These are phyloP conservation scores for Ricinus communis DNA, from an alignment of 345 rosid species.

Conservation along the genomic window DNA sequence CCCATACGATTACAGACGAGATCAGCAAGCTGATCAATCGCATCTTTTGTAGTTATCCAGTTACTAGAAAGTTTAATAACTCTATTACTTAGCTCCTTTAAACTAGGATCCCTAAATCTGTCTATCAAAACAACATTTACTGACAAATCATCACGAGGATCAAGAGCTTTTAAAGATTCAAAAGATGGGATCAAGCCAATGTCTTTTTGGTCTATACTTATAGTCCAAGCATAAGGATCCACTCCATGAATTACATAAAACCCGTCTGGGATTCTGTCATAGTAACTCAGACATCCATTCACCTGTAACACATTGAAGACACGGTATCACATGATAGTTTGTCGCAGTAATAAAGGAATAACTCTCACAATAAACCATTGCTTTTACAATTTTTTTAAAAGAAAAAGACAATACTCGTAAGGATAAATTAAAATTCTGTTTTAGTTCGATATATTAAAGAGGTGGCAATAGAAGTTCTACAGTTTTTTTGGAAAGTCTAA, in stretches of 20 bases:
- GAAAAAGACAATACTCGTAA: too few relatives aligned
- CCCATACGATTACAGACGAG: conserved; percentile 30
- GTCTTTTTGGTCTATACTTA: conserved; percentile 24
- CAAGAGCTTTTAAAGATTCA: conserved; percentile 20
- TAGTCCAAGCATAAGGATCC: conserved; percentile 32
- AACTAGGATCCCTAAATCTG: conserved; percentile 22
- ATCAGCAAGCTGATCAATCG: conserved; percentile 19
- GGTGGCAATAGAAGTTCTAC: too few relatives aligned
- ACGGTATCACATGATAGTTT: too few relatives aligned
- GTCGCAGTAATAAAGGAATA: not conserved
- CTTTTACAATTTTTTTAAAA: too few relatives aligned
- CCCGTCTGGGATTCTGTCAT: conserved; percentile 31
- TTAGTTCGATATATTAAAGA: too few relatives aligned
- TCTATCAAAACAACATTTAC: conserved; percentile 24
- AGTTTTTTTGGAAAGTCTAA: too few relatives aligned
- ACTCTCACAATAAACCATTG: not conserved
- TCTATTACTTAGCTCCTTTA: conserved; percentile 18
- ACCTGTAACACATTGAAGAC: conserved; percentile 20
- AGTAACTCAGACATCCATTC: conserved; percentile 27
- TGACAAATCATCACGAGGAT: conserved; percentile 19
- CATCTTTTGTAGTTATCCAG: conserved; percentile 14
- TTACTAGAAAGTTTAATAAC: conserved; percentile 18
- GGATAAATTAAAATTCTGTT: too few relatives aligned
- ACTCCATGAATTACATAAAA: conserved; percentile 29
- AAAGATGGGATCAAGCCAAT: conserved; percentile 21